Conservation (phyloP, 2,329 filamentous ascomycete genomes). For the Helicocarpus griseus region DNA sequence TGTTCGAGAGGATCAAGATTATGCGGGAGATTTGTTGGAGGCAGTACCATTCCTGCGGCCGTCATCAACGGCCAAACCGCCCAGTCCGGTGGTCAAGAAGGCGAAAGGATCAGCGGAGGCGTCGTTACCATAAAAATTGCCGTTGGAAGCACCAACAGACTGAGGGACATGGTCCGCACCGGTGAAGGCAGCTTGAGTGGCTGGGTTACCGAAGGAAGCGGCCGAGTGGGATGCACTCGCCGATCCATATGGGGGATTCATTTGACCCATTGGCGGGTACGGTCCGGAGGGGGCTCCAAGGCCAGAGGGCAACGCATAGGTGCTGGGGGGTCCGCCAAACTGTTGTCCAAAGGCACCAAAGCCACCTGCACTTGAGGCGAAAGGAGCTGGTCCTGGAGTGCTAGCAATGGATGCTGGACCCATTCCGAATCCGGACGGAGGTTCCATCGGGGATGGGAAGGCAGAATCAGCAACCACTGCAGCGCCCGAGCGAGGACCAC, state of each 20-base stretch:
- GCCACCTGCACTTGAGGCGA: constrained; percentile 57
- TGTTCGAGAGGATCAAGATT: constrained; percentile 14
- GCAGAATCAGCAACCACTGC: constrained; percentile 90
- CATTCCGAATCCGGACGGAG: constrained; percentile 73
- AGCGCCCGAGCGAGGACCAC: constrained; percentile 85
- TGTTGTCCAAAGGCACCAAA: constrained; percentile 66
- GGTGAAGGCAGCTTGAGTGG: constrained; percentile 89
- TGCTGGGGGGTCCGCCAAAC: constrained; percentile 75
- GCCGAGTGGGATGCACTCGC: constrained; percentile 70
- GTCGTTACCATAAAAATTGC: constrained; percentile 54
- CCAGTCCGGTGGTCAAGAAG: constrained; percentile 53
- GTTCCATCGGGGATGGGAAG: constrained; percentile 84
- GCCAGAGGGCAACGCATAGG: constrained; percentile 79
- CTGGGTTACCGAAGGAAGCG: constrained; percentile 83
- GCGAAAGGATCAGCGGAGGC: constrained; percentile 53
- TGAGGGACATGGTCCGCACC: constrained; percentile 73
- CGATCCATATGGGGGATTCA: constrained; percentile 73
- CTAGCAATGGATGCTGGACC: constrained; percentile 75
- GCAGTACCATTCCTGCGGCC: constrained; percentile 36
- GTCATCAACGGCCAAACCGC: constrained; percentile 48
- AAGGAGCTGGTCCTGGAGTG: constrained; percentile 61
- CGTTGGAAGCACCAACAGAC: constrained; percentile 66
- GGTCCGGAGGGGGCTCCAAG: constrained; percentile 68
- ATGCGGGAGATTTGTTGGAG: constrained; percentile 38
- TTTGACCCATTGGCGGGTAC: constrained; percentile 53